Evolutionary conservation across 257 asterid genomes (phyloP).

Genomic region (Buddleja alternifolia): DNA sequence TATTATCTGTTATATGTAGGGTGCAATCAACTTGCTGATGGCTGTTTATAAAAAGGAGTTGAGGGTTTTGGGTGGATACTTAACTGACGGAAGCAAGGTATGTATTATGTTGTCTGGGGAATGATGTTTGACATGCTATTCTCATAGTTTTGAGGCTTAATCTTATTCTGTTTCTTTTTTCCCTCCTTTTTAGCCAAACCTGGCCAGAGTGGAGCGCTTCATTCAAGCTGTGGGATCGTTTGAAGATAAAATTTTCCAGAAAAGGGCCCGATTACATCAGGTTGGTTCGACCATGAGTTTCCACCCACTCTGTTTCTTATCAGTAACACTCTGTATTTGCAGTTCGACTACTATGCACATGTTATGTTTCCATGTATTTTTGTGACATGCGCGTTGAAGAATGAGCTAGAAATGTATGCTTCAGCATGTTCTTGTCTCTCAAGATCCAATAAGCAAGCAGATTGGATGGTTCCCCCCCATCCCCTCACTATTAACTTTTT

Average conservation of each 20-base stretch:
- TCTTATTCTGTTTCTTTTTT: slow-evolving; percentile 19
- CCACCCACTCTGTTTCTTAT: background rate
- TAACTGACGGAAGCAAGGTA: slow-evolving; percentile 93
- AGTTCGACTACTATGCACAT: background rate
- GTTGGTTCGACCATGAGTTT: slow-evolving; percentile 41
- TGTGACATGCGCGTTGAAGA: background rate
- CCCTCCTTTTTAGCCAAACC: slow-evolving; percentile 66
- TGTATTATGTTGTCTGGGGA: slow-evolving; percentile 23
- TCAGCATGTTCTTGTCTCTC: slow-evolving; percentile 14
- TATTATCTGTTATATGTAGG: slow-evolving; percentile 50
- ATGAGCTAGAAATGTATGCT: slow-evolving; percentile 10
- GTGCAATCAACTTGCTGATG: slow-evolving; percentile 92
- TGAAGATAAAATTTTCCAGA: slow-evolving; percentile 90
- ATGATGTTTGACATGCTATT: slow-evolving; percentile 11
- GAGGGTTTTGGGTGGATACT: slow-evolving; percentile 74
- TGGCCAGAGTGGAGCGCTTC: slow-evolving; percentile 80
- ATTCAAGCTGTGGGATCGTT: slow-evolving; percentile 95
- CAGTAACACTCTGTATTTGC: background rate
- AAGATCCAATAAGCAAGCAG: background rate
- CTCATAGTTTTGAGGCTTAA: slow-evolving; percentile 19
- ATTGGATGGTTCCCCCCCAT: background rate
- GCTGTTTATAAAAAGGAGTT: slow-evolving; percentile 96
- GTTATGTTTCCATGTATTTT: slow-evolving; percentile 17
- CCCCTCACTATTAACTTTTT: background rate
- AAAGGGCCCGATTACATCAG: slow-evolving; percentile 90